These are phyloP conservation scores for Angophora floribunda DNA, from an alignment of 345 rosid species.

Conservation along the genomic window DNA sequence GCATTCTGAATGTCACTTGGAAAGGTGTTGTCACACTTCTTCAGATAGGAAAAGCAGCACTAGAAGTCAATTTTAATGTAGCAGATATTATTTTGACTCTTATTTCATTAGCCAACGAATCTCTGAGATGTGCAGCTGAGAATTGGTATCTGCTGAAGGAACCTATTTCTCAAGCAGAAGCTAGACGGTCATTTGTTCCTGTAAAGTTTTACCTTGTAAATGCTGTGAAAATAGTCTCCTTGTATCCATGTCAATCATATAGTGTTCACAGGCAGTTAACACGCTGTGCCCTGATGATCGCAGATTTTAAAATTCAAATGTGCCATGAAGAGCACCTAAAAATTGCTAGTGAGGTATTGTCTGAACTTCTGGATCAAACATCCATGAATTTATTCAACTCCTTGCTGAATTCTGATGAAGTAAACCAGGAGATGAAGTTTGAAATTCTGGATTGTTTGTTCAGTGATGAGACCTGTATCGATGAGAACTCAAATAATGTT, in stretches of 20 bases:
- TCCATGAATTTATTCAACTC: conserved; percentile 49
- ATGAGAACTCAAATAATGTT: conserved; percentile 11
- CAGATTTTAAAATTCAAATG: conserved; percentile 44
- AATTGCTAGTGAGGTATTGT: conserved; percentile 54
- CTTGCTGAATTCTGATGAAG: conserved; percentile 46
- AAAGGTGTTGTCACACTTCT: conserved; percentile 85
- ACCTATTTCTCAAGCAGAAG: conserved; percentile 52
- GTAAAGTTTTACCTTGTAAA: conserved; percentile 82
- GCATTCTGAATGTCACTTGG: conserved; percentile 86
- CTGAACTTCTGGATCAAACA: conserved; percentile 74
- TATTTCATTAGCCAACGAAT: conserved; percentile 47
- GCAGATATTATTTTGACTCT: conserved; percentile 58
- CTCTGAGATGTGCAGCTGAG: conserved; percentile 59
- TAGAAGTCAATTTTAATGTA: conserved; percentile 32
- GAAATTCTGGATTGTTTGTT: conserved; percentile 62
- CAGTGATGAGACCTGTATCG: conserved; percentile 12
- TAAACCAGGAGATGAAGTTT: conserved; percentile 40
- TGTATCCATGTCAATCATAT: conserved; percentile 61
- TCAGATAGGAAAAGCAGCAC: conserved; percentile 50
- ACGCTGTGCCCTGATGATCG: conserved; percentile 42
- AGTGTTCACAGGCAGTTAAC: conserved; percentile 46
- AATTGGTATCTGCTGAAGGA: conserved; percentile 66
- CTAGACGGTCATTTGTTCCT: conserved; percentile 80
- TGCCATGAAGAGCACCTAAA: conserved; percentile 37
- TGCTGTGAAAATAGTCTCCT: conserved; percentile 62